A percentile compares a stretch with the other conserved stretches of the same genome.
These are phyloP conservation scores for Xylaria sp. DNA, from an alignment of 2,329 filamentous ascomycete genomes.

Conservation along the genomic window DNA sequence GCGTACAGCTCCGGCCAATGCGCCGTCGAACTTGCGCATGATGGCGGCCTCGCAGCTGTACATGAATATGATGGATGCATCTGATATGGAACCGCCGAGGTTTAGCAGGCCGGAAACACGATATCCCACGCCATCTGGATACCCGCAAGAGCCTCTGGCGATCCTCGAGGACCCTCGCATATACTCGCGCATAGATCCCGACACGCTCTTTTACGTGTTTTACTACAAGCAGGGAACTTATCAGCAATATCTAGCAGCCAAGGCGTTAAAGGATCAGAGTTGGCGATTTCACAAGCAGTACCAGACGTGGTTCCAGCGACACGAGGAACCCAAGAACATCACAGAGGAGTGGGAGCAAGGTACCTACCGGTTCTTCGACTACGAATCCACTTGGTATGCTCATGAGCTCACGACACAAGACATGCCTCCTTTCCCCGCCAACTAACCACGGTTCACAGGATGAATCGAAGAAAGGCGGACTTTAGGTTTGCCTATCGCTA, in stretches of 20 bases:
- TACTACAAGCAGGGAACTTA: constrained; percentile 97
- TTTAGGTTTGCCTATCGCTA: constrained; percentile 99
- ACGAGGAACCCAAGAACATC: constrained; percentile 97
- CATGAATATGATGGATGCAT: constrained; percentile 58
- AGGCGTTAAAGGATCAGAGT: constrained; percentile 95
- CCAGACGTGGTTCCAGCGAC: constrained; percentile 97
- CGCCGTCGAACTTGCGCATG: constrained; percentile 66
- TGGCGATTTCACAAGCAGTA: constrained; percentile 99
- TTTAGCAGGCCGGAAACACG: constrained; percentile 80
- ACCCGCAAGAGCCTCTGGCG: constrained; percentile 84
- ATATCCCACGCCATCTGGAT: constrained; percentile 70
- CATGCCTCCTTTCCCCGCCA: constrained; percentile 3
- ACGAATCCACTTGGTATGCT: constrained; percentile 94
- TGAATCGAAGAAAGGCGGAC: constrained; percentile 96
- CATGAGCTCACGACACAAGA: neutral
- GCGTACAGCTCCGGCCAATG: constrained; percentile 55
- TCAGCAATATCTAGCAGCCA: constrained; percentile 91
- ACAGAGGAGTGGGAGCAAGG: constrained; percentile 98
- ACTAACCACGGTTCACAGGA: constrained; percentile 54
- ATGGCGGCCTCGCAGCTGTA: constrained; percentile 68
- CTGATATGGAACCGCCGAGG: constrained; percentile 75
- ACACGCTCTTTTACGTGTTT: constrained; percentile 97
- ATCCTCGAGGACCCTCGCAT: constrained; percentile 88
- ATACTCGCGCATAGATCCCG: constrained; percentile 85
- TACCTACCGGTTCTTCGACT: constrained; percentile 98